These are phyloP conservation scores for Elaeagnus macrophylla DNA, from an alignment of 306 rosid genomes.

Conservation along the genomic window DNA sequence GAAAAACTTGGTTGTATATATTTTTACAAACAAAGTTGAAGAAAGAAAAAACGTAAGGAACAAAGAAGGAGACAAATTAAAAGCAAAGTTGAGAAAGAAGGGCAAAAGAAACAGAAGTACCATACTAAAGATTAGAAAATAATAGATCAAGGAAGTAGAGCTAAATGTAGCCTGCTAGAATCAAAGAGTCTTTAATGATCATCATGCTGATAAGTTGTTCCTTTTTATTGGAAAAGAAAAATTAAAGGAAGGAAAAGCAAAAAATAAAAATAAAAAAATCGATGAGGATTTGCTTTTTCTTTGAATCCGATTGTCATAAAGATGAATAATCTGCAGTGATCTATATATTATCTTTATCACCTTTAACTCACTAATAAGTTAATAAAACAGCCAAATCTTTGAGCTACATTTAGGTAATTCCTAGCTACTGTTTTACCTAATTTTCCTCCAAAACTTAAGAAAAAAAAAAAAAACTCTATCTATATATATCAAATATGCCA, in stretches of 20 bases:
- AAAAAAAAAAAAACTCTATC: neutral
- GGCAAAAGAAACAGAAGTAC: neutral
- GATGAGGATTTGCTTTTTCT: constrained; percentile 27
- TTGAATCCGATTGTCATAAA: too few species aligned
- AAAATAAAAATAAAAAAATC: neutral
- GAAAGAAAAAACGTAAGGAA: neutral
- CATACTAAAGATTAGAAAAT: constrained; percentile 23
- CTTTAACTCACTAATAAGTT: too few species aligned
- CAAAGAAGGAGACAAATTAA: neutral
- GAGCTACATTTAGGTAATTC: too few species aligned
- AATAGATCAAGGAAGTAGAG: constrained; percentile 15
- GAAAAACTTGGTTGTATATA: too few species aligned
- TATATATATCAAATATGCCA: neutral
- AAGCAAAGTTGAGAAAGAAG: neutral
- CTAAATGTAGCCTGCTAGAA: constrained; percentile 37
- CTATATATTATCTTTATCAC: too few species aligned
- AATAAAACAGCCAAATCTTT: too few species aligned
- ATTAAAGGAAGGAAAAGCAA: constrained; percentile 10
- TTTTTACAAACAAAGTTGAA: too few species aligned
- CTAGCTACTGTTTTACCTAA: too few species aligned
- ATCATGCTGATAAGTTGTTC: constrained; percentile 35
- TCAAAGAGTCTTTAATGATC: constrained; percentile 32
- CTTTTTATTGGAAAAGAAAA: constrained; percentile 28
- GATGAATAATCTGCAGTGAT: too few species aligned
- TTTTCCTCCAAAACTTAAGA: too few species aligned